Conservation (phyloP, 2,329 filamentous ascomycete species). For the Cladosporium austrohemisphaericum region DNA sequence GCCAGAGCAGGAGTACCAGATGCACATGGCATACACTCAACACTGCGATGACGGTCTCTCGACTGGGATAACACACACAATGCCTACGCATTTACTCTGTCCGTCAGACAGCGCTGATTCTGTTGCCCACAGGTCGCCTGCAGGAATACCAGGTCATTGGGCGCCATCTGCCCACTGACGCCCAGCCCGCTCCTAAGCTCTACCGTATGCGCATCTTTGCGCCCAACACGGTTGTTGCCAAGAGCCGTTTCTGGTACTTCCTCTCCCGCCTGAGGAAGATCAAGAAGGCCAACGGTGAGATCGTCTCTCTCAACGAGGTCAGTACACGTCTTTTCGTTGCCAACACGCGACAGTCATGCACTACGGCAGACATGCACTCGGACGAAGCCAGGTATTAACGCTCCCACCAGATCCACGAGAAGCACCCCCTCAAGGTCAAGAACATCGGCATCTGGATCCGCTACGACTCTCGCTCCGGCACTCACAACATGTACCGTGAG, state of each 20-base stretch:
- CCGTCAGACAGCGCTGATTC: conserved; percentile 37
- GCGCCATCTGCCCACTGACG: conserved; percentile 96
- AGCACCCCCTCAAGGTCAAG: conserved; percentile 99
- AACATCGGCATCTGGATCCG: conserved; percentile 99
- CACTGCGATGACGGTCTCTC: conserved; percentile 12
- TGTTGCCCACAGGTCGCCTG: conserved; percentile 76
- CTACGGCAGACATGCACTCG: no score
- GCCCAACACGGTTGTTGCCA: conserved; percentile 94
- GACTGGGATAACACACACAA: not conserved
- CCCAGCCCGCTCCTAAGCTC: conserved; percentile 94
- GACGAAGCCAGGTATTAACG: not conserved
- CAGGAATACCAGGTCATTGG: conserved; percentile 99
- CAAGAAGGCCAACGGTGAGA: conserved; percentile 99
- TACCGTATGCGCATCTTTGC: conserved; percentile 99
- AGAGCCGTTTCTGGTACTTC: conserved; percentile 99
- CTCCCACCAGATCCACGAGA: conserved; percentile 78
- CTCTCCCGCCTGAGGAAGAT: conserved; percentile 98
- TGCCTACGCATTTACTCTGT: conserved; percentile 18
- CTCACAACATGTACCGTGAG: conserved; percentile 99
- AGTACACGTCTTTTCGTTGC: no score
- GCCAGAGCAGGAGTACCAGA: conserved; percentile 9
- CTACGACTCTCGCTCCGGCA: conserved; percentile 99
- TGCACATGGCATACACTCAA: not conserved
- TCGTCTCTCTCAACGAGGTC: conserved; percentile 95
- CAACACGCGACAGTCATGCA: no score